Conservation (phyloP, 371 early-diverging fungal genomes). For the Mucor racemosus region DNA sequence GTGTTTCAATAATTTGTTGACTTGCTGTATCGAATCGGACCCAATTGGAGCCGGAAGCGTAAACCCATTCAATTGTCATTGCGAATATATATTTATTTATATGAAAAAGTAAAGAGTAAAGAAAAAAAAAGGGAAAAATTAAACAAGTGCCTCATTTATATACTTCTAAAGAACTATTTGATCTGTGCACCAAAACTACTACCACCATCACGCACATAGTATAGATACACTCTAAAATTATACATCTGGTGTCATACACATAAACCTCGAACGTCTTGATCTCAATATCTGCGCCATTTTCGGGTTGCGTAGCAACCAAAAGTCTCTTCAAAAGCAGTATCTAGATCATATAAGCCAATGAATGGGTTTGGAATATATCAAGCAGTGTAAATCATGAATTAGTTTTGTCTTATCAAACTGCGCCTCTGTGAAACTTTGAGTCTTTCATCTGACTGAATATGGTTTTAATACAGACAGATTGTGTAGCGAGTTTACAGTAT, state of each 20-base stretch:
- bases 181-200: not conserved
- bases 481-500: not conserved
- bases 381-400: not conserved
- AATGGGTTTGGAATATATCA: not conserved
- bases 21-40: slow-evolving; percentile 18
- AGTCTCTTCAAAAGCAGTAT: not conserved
- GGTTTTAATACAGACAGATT: not conserved
- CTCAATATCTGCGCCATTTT: not conserved
- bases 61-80: slow-evolving; percentile 28
- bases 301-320: not conserved
- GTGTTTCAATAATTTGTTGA: slow-evolving; percentile 16
- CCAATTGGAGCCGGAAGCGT: slow-evolving; percentile 25
- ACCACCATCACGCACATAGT: not conserved
- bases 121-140: not conserved
- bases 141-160: not conserved
- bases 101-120: not conserved
- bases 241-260: not conserved
- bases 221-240: not conserved
- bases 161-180: not conserved
- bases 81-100: not conserved
- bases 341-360: not conserved
- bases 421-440: not conserved
- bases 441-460: not conserved
- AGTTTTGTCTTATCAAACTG: not conserved
- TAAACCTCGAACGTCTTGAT: not conserved